Evolutionary conservation across 192 early-diverging fungal genomes (phyloP), one percentile per base, ranked within the genome.

Genomic region (Haplosporangium gracile): DNA sequence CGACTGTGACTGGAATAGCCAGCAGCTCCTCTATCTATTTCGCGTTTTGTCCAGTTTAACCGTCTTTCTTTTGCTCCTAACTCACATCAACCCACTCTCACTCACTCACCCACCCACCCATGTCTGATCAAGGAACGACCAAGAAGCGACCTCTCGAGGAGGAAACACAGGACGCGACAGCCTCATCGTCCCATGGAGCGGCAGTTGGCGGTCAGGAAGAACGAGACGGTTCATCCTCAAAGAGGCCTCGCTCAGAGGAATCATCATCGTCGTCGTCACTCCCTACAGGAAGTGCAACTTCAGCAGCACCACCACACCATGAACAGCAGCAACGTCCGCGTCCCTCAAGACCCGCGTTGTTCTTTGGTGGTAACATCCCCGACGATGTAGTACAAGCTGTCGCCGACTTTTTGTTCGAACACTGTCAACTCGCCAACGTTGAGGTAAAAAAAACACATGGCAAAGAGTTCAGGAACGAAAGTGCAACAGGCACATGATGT

Each of bases 351-450:
- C 29, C 60, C 11, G 60, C 60, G 10, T 65, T 65, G 15, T 90
- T 96, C 51, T 95, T 96, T 82, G 92, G 91, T 51, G 60, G 82
- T 3, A 88, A 89, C 75, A 94, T 93, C 22, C 74, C 89, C 34
- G 93, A 95, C 63, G 95, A 95, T 69, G 90, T 95, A 55, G 89
- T 92, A 5, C 89, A 86, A 68, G 82, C 89, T 20, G 91, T 96
- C 26, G 89, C 89, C 2, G 92, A 96, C 39, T 95, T 96, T 85
- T 75, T 95, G 69, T 90, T 82, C 57, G 87, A 91, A 51, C 87
- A 94, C 60, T 87, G 92, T 73, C 81, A 90, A 63, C 88, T 88
- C 69, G 81, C 82, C 5, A 74, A 93, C 72, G 83, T 94, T 36
- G 93, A 93, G 86, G 92, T 93, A 87, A 65, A 36, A 15, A 34